phyloP scores from a whole-genome alignment of 2,329 filamentous ascomycete species.

The Cladorrhinum sp. region DNA sequence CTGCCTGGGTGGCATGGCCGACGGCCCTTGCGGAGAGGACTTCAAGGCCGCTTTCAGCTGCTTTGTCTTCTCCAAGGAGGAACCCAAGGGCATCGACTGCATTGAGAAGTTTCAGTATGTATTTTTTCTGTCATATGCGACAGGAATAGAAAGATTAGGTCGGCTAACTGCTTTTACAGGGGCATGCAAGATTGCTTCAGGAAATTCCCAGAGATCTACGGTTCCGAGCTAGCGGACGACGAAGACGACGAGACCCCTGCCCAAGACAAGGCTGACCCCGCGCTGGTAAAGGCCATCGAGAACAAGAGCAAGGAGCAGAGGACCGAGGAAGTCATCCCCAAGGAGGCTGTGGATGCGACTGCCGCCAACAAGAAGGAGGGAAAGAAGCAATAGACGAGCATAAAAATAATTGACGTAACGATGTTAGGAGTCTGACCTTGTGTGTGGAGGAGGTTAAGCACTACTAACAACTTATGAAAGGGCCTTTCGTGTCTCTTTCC shows the following conservation, averaged over 20 bases:
- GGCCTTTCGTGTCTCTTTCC: not conserved
- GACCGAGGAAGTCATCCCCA: slow-evolving; percentile 24
- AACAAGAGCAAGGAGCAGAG: slow-evolving; percentile 7
- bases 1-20: slow-evolving; percentile 93
- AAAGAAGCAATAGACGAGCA: slow-evolving; percentile 24
- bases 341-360: slow-evolving; percentile 33
- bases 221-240: slow-evolving; percentile 79
- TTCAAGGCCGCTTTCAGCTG: slow-evolving; percentile 97
- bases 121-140: not conserved
- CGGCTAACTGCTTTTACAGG: slow-evolving; percentile 45
- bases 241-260: slow-evolving; percentile 41
- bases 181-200: slow-evolving; percentile 98
- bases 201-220: slow-evolving; percentile 88
- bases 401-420: not conserved
- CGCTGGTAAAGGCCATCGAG: slow-evolving; percentile 6
- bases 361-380: slow-evolving; percentile 28
- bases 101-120: slow-evolving; percentile 95
- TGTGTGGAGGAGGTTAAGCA: not conserved
- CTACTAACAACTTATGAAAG: not conserved
- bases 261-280: slow-evolving; percentile 16
- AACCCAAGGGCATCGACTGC: slow-evolving; percentile 97
- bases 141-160: not conserved
- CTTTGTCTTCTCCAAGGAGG: slow-evolving; percentile 92
- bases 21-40: slow-evolving; percentile 91
- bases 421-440: slow-evolving; percentile 2